Evolutionary conservation across 179 eudicot genomes (phyloP).

Genomic region (Heliamphora pulchella): DNA sequence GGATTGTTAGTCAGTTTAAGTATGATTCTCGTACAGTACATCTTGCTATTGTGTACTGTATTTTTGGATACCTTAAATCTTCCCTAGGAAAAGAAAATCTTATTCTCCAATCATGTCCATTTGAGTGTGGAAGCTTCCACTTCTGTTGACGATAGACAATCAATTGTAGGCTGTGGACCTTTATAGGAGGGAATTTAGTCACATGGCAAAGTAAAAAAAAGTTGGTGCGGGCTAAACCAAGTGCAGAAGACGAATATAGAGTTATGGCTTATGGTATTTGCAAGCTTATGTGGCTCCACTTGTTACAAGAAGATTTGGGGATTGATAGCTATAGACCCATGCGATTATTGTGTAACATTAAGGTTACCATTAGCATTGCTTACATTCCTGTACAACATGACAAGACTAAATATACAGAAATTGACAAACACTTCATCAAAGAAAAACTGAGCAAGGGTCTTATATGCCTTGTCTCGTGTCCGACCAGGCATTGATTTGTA

Average conservation of each 20-base stretch:
- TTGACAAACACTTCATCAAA: neutral
- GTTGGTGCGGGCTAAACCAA: neutral
- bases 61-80: too few relatives aligned
- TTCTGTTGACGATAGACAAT: too few relatives aligned
- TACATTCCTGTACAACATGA: neutral
- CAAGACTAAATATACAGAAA: neutral
- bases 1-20: too few relatives aligned
- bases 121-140: too few relatives aligned
- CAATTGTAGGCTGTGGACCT: too few relatives aligned
- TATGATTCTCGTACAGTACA: too few relatives aligned
- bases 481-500: too few relatives aligned
- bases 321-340: neutral
- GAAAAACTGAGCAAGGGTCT: neutral
- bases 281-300: neutral
- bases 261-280: neutral
- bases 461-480: neutral
- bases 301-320: neutral
- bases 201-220: neutral
- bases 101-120: too few relatives aligned
- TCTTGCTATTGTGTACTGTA: too few relatives aligned
- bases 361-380: neutral
- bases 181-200: too few relatives aligned
- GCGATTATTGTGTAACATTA: neutral
- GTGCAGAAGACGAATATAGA: neutral
- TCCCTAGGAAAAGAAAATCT: too few relatives aligned